A percentile compares a stretch with the other conserved stretches of the same genome.
These are phyloP conservation scores for Pichia manshurica DNA, from an alignment of 805 yeast species.

Conservation along the genomic window DNA sequence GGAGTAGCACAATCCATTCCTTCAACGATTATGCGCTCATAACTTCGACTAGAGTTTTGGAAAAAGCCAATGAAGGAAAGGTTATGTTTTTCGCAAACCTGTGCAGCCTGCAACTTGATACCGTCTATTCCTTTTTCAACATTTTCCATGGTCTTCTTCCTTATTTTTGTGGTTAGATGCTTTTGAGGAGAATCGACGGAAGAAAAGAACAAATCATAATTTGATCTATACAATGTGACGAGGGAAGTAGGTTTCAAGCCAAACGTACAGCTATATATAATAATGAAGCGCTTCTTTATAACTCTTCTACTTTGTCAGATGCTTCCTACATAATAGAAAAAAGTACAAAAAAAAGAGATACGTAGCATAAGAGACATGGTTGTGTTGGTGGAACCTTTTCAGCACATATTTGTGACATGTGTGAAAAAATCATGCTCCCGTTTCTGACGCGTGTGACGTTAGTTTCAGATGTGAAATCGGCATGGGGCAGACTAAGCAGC, in stretches of 20 bases:
- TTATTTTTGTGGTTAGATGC: too few species aligned
- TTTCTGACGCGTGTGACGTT: neutral
- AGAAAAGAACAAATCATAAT: neutral
- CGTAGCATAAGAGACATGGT: neutral
- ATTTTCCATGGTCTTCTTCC: neutral
- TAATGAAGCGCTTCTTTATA: neutral
- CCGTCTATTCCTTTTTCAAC: conserved; percentile 4
- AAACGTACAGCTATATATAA: neutral
- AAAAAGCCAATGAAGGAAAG: conserved; percentile 13
- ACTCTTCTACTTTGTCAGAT: too few species aligned
- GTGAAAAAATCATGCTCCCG: conserved; percentile 1
- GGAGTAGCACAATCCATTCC: conserved; percentile 5
- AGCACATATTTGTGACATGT: conserved; percentile 1
- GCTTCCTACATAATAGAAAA: too few species aligned
- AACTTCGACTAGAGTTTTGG: conserved; percentile 2
- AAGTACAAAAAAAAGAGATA: neutral
- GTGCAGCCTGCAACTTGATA: neutral
- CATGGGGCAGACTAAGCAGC: too few species aligned
- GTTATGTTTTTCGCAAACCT: conserved; percentile 11
- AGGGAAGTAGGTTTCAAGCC: neutral
- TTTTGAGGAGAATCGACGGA: too few species aligned
- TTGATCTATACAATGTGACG: neutral
- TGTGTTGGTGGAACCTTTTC: too few species aligned
- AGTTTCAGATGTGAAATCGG: conserved; percentile 4
- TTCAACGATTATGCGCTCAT: conserved; percentile 7